phyloP scores from a whole-genome alignment of 306 rosid species.

The Fragaria iinumae region DNA sequence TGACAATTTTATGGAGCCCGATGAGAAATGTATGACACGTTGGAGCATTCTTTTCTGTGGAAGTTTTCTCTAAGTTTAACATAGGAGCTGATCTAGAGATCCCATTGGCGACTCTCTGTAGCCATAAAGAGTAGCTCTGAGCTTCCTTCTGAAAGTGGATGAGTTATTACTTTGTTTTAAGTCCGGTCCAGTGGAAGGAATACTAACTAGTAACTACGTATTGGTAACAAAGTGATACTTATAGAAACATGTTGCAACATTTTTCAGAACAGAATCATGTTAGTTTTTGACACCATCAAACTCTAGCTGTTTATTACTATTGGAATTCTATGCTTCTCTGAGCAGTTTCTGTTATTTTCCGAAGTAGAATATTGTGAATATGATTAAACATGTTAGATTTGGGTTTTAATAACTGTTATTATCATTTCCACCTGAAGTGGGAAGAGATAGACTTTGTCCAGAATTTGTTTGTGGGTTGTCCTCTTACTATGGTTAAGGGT shows the following conservation, averaged over 20 bases:
- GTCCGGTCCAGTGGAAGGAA: neutral
- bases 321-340: neutral
- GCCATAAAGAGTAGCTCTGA: neutral
- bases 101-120: neutral
- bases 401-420: neutral
- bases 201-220: neutral
- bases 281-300: neutral
- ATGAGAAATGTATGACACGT: neutral
- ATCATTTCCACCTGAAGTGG: neutral
- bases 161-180: neutral
- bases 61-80: neutral
- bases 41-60: neutral
- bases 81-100: neutral
- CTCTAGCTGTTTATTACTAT: too few relatives aligned
- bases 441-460: neutral
- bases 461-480: neutral
- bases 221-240: neutral
- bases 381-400: neutral
- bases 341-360: neutral
- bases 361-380: slow-evolving; percentile 1
- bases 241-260: neutral
- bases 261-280: too few relatives aligned
- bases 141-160: neutral
- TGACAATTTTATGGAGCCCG: neutral
- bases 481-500: neutral